Conservation (phyloP, 2,329 filamentous ascomycete species). For the Ascochyta viciae-villosae region DNA sequence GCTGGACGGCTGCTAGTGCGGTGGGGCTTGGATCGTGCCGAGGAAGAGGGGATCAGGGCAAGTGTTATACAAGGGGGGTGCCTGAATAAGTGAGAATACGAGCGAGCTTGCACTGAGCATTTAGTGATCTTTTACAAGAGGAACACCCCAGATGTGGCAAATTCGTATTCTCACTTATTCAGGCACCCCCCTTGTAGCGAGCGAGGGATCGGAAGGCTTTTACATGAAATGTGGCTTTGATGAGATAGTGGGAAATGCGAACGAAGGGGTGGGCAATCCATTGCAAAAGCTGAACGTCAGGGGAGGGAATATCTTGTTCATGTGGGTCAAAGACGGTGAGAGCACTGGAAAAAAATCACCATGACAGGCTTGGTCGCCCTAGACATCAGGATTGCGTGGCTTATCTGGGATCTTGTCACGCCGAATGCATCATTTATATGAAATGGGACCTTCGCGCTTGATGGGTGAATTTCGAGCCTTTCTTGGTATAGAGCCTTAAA, state of each 20-base stretch:
- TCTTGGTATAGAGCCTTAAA: too few species aligned
- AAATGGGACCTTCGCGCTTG: too few species aligned
- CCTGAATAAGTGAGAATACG: too few species aligned
- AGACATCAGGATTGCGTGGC: neutral
- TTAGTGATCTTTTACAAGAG: too few species aligned
- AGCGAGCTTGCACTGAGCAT: too few species aligned
- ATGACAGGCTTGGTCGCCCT: neutral
- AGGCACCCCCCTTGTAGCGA: too few species aligned
- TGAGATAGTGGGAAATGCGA: constrained; percentile 40
- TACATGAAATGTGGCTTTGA: constrained; percentile 50
- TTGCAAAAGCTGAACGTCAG: too few species aligned
- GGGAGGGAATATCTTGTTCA: constrained; percentile 38
- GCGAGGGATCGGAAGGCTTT: constrained; percentile 51
- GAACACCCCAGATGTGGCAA: too few species aligned
- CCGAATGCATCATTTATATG: too few species aligned
- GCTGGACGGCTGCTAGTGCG: constrained; percentile 50
- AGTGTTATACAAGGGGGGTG: too few species aligned
- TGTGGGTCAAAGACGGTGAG: constrained; percentile 19
- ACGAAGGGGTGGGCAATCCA: constrained; percentile 44
- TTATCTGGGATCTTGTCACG: neutral
- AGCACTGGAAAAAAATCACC: neutral
- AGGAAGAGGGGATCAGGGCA: constrained; percentile 49
- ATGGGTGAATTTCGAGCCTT: too few species aligned
- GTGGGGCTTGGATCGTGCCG: constrained; percentile 52
- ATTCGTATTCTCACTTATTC: too few species aligned